Conservation (phyloP, 176 grass and related monocot species). For the Paspalum notatum region DNA sequence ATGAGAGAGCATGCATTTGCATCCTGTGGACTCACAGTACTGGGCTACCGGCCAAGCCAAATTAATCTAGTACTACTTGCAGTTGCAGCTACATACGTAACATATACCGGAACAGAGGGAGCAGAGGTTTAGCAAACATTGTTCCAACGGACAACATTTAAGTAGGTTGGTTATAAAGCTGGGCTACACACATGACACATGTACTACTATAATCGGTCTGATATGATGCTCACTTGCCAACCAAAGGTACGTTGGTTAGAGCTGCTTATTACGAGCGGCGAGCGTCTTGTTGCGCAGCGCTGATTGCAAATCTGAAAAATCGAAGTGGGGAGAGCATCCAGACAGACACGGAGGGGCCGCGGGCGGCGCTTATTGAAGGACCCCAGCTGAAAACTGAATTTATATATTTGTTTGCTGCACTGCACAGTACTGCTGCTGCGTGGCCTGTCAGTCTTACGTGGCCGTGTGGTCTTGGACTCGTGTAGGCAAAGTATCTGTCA, state of each 20-base stretch:
- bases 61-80: no score
- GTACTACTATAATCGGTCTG: no score
- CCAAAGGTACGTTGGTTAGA: not conserved
- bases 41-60: no score
- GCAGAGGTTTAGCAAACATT: no score
- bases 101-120: no score
- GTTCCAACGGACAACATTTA: no score
- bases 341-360: not conserved
- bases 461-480: conserved; percentile 22
- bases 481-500: not conserved
- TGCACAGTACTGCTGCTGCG: not conserved
- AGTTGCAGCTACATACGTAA: no score
- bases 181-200: no score
- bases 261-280: not conserved
- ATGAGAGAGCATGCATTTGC: not conserved
- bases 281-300: not conserved
- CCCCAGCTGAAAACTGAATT: not conserved
- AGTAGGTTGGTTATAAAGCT: no score
- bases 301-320: not conserved
- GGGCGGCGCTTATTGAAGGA: conserved; percentile 14
- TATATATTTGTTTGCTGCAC: not conserved
- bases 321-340: no score
- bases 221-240: not conserved
- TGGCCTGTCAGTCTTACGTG: conserved; percentile 15
- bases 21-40: no score